Conservation (phyloP, 805 yeast genomes). For the Dipodascopsis tothii region DNA sequence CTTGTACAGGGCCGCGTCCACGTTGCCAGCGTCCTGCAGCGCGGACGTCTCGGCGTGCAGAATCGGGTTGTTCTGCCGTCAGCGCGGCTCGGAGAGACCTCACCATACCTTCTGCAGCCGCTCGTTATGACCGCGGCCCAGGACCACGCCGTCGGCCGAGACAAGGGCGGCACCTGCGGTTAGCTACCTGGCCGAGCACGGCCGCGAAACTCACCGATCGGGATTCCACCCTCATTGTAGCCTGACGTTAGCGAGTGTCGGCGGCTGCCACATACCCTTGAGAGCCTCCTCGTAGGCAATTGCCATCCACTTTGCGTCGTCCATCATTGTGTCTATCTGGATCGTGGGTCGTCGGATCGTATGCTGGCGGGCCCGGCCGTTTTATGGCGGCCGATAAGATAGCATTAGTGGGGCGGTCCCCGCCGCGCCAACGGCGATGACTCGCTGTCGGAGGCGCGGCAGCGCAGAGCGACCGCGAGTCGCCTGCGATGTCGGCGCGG, state of each 20-base stretch:
- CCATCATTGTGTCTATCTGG: too few species aligned
- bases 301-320: slow-evolving; percentile 19
- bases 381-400: too few species aligned
- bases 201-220: slow-evolving; percentile 54
- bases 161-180: slow-evolving; percentile 58
- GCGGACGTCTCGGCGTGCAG: slow-evolving; percentile 90
- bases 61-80: slow-evolving; percentile 38
- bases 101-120: slow-evolving; percentile 76
- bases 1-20: slow-evolving; percentile 70
- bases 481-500: too few species aligned
- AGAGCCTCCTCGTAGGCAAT: slow-evolving; percentile 22
- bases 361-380: too few species aligned
- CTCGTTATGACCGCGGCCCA: slow-evolving; percentile 87
- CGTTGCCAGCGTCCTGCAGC: slow-evolving; percentile 82
- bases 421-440: too few species aligned
- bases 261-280: slow-evolving; percentile 8
- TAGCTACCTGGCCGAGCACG: too few species aligned
- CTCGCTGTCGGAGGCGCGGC: too few species aligned
- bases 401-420: too few species aligned
- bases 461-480: too few species aligned
- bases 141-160: slow-evolving; percentile 64
- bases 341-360: too few species aligned
- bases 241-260: slow-evolving; percentile 35
- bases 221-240: slow-evolving; percentile 79
- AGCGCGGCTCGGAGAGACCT: background rate